Evolutionary conservation across 2,329 filamentous ascomycete species (phyloP), one percentile per base, ranked within the genome.

Genomic region (Colletotrichum lindemuthianum): DNA sequence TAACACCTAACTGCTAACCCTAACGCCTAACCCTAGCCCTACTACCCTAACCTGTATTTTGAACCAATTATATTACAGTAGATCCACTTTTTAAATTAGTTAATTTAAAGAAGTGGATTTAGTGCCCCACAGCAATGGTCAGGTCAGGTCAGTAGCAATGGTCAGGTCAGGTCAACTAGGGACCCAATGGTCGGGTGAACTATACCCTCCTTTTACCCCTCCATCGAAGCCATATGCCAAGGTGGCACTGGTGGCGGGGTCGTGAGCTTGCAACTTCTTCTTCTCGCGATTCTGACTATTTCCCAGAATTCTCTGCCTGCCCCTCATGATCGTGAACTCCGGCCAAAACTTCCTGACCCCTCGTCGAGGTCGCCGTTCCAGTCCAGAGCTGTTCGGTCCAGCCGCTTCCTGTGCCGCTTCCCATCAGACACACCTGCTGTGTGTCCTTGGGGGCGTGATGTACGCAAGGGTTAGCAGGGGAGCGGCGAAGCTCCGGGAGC

Each of bases 301-400:
- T 55, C 8, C 10, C 11, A 4, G n/a, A 48, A 44, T 48, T 54
- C 39, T 54, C 55, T 49, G 15, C 16, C 36, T 40, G 13, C 11
- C 24, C 63, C 58, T 48, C 47, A 36, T 56, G 57, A 52, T 65
- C 40, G 57, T 40, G 40, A 56, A 41, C 12, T 54, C 57, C 59
- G 34, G 44, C 15, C 11, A 13, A 33, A 15, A 11, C 44, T 3
- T 11, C 15, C 44, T 11, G 10, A 24, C n/a, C 34, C 43, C 40
- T 12, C 39, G 10, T 34, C 39, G 49, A 11, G 8, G 12, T 6
- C 24, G 8, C 16, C 24, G 15, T 49, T 53, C 41, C 36, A 52
- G 54, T 45, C 24, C 43, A 24, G 24, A 24, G 24, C 5, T 24
- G 0, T 24, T 24, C 24, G 15, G 43, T 10, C 15, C 9, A 45